A percentile compares a stretch with the other conserved stretches of the same genome.
Evolutionary conservation across 2,329 filamentous ascomycete species (phyloP).

Genomic region (Gliomastix tumulicola): DNA sequence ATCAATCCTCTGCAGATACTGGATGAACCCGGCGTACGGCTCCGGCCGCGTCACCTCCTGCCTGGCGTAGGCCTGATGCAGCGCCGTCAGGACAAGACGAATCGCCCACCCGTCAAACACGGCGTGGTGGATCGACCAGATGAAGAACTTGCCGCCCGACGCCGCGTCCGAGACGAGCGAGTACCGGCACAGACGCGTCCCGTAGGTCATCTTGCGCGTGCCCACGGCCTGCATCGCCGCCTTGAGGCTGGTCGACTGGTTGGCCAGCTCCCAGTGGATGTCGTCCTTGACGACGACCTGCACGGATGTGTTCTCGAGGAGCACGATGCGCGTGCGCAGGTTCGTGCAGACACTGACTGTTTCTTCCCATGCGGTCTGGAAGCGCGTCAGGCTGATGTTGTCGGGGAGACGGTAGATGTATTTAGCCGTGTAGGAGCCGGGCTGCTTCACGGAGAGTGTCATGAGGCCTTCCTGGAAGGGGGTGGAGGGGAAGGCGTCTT

Average conservation of each 20-base stretch:
- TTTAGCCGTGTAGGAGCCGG: constrained; percentile 10
- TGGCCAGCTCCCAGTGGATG: background rate
- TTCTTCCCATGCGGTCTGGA: constrained; percentile 10
- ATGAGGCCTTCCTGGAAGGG: constrained; percentile 42
- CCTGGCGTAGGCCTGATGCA: constrained; percentile 2
- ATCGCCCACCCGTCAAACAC: constrained; percentile 17
- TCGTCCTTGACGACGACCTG: constrained; percentile 8
- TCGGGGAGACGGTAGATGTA: constrained; percentile 6
- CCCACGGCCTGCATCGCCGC: background rate
- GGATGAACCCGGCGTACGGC: constrained; percentile 31
- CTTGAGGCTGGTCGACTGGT: too few species aligned
- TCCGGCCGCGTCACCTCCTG: background rate
- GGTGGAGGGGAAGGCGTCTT: constrained; percentile 42
- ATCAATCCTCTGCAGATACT: constrained; percentile 26
- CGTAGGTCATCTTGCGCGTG: constrained; percentile 5
- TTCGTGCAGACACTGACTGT: constrained; percentile 7
- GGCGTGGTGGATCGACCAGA: constrained; percentile 16
- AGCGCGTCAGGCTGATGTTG: constrained; percentile 5
- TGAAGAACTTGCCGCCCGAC: constrained; percentile 7
- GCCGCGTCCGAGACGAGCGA: constrained; percentile 3
- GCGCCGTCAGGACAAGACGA: constrained; percentile 3
- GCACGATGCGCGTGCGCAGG: constrained; percentile 11
- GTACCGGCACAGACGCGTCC: constrained; percentile 8
- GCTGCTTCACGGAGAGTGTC: constrained; percentile 31
- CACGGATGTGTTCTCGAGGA: constrained; percentile 4